These are phyloP conservation scores for Plasmodium coatneyi DNA, from an alignment of 169 alveolate genomes.

Conservation along the genomic window DNA sequence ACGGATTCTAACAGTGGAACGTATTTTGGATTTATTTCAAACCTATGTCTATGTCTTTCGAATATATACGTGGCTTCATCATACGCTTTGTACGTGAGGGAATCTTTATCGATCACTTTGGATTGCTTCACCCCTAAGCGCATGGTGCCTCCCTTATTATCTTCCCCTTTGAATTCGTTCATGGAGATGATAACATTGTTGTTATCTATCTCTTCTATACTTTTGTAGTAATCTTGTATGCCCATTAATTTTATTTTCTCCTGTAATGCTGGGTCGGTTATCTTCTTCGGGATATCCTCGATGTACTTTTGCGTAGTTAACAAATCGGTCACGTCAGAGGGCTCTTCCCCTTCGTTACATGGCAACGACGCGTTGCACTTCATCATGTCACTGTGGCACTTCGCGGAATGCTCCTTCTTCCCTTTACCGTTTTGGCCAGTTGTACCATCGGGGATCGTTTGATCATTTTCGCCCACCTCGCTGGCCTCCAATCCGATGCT, in stretches of 20 bases:
- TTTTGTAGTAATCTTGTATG: conserved; percentile 58
- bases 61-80: conserved; percentile 85
- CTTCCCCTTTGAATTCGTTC: conserved; percentile 83
- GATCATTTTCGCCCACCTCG: background rate
- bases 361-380: background rate
- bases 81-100: conserved; percentile 92
- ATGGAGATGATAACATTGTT: conserved; percentile 76
- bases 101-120: conserved; percentile 84
- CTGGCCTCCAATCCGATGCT: background rate
- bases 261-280: conserved; percentile 14
- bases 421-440: background rate
- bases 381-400: background rate
- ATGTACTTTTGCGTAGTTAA: conserved; percentile 12
- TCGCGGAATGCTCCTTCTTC: background rate
- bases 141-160: conserved; percentile 93
- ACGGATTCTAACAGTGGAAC: conserved; percentile 86
- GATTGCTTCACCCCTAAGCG: conserved; percentile 94
- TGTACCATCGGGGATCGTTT: background rate
- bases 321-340: background rate
- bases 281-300: conserved; percentile 43
- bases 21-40: conserved; percentile 92
- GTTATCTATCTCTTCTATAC: conserved; percentile 67
- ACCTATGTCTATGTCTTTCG: conserved; percentile 97
- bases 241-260: conserved; percentile 65
- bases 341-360: background rate